A percentile compares a stretch with the other conserved stretches of the same genome.
Conservation (phyloP, 768 basidiomycete species). For the Auriculariales sp. region DNA sequence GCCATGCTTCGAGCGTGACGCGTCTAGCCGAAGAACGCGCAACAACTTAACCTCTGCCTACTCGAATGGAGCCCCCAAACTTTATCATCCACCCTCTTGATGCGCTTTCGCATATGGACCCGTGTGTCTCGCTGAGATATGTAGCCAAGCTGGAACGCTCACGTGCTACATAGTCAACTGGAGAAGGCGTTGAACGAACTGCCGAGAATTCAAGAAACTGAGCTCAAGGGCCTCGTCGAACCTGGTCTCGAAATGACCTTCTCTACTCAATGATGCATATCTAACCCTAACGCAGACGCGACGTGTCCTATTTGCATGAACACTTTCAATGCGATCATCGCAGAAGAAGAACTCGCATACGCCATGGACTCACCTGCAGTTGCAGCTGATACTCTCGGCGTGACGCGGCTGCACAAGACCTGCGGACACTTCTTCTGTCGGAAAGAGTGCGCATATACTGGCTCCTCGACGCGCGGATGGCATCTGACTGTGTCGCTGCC, state of each 20-base stretch:
- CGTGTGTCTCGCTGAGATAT: neutral
- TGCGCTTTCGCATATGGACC: neutral
- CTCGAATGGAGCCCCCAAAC: neutral
- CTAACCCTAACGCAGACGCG: constrained; percentile 34
- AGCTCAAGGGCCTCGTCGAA: constrained; percentile 32
- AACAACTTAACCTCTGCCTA: too few relatives aligned
- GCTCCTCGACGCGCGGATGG: constrained; percentile 5
- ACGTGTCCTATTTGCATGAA: constrained; percentile 65
- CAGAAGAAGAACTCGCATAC: constrained; percentile 58
- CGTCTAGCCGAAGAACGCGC: too few relatives aligned
- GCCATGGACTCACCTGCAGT: constrained; percentile 73
- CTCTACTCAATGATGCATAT: neutral
- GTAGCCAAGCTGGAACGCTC: neutral
- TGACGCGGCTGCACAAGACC: constrained; percentile 47
- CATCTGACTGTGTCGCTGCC: neutral
- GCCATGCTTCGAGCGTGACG: too few relatives aligned
- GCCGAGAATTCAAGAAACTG: constrained; percentile 35
- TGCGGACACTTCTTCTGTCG: constrained; percentile 62
- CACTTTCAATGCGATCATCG: constrained; percentile 47
- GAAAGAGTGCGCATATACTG: constrained; percentile 40
- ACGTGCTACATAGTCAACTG: constrained; percentile 5
- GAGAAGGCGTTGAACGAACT: constrained; percentile 29
- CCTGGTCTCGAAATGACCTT: constrained; percentile 19
- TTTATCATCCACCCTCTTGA: neutral
- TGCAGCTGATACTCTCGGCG: constrained; percentile 51